Conservation (phyloP, 2,329 filamentous ascomycete species). For the Talaromyces sp. region DNA sequence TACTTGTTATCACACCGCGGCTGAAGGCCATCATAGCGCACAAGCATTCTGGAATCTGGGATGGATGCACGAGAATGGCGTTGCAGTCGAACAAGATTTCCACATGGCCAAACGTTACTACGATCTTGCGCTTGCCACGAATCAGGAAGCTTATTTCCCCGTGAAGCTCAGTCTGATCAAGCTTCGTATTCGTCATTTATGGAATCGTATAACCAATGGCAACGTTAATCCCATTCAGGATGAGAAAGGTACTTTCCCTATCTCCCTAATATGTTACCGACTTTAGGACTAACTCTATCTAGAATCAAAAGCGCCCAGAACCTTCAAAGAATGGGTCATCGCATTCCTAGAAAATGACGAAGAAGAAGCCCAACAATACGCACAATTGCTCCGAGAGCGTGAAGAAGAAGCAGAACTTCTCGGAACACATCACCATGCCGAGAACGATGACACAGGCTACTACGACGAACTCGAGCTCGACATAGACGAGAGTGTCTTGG, state of each 20-base stretch:
- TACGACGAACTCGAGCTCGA: constrained; percentile 60
- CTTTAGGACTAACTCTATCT: constrained; percentile 6
- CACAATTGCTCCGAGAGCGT: constrained; percentile 45
- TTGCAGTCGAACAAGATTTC: constrained; percentile 90
- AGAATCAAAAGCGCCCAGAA: constrained; percentile 71
- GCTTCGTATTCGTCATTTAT: constrained; percentile 78
- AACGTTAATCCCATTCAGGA: constrained; percentile 87
- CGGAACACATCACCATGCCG: constrained; percentile 21
- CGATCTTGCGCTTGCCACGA: constrained; percentile 85
- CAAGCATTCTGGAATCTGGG: constrained; percentile 96
- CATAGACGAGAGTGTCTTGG: constrained; percentile 74
- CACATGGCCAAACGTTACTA: constrained; percentile 97
- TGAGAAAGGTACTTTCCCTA: constrained; percentile 67
- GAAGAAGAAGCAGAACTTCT: constrained; percentile 35
- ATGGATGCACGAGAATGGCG: constrained; percentile 98
- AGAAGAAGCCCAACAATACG: constrained; percentile 60
- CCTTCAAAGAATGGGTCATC: constrained; percentile 78
- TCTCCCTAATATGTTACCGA: background rate
- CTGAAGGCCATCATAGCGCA: constrained; percentile 85
- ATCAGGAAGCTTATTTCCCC: constrained; percentile 87
- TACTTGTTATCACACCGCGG: constrained; percentile 86
- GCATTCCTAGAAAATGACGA: constrained; percentile 75
- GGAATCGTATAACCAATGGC: constrained; percentile 92
- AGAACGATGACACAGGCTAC: constrained; percentile 47
- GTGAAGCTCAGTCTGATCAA: constrained; percentile 86